Percentiles rank a stretch among this genome's conserved stretches.
Conservation (phyloP, 352 stramenopile genomes). For the Globisporangium sylvaticum region DNA sequence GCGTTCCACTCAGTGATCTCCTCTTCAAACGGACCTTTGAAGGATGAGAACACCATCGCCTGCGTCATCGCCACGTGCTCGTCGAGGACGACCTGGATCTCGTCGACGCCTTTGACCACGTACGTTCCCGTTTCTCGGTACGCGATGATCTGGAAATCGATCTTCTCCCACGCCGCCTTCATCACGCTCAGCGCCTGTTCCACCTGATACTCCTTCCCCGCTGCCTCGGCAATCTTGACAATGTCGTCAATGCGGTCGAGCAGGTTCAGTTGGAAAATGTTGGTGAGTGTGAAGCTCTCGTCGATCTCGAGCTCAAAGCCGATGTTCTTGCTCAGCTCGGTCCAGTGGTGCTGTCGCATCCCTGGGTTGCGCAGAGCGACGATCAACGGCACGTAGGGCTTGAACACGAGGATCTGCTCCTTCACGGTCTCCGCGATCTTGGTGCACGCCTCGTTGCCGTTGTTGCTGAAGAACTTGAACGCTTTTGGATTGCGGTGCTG, state of each 20-base stretch:
- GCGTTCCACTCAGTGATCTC: conserved; percentile 92
- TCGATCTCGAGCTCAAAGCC: conserved; percentile 87
- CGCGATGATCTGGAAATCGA: conserved; percentile 87
- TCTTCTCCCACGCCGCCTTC: conserved; percentile 87
- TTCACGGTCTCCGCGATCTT: conserved; percentile 91
- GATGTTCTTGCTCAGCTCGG: conserved; percentile 82
- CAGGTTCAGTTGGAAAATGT: conserved; percentile 82
- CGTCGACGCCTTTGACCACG: conserved; percentile 93
- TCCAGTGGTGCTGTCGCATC: conserved; percentile 94
- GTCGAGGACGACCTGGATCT: conserved; percentile 92
- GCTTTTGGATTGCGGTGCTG: conserved; percentile 86
- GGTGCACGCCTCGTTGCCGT: conserved; percentile 77
- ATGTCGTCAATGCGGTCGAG: conserved; percentile 89
- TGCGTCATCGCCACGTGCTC: conserved; percentile 96
- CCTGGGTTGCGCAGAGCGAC: conserved; percentile 88
- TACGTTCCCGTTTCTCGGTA: conserved; percentile 93
- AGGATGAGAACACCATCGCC: conserved; percentile 95
- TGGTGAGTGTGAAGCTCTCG: conserved; percentile 84
- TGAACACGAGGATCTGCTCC: conserved; percentile 91
- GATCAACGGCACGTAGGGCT: conserved; percentile 92
- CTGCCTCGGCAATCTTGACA: conserved; percentile 89
- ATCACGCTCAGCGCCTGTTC: conserved; percentile 92
- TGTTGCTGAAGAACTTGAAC: conserved; percentile 91
- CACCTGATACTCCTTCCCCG: conserved; percentile 94
- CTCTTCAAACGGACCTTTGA: conserved; percentile 94